Base-by-base conservation (phyloP, 2,329 filamentous ascomycete species). In the Coniella lustricola region DNA sequence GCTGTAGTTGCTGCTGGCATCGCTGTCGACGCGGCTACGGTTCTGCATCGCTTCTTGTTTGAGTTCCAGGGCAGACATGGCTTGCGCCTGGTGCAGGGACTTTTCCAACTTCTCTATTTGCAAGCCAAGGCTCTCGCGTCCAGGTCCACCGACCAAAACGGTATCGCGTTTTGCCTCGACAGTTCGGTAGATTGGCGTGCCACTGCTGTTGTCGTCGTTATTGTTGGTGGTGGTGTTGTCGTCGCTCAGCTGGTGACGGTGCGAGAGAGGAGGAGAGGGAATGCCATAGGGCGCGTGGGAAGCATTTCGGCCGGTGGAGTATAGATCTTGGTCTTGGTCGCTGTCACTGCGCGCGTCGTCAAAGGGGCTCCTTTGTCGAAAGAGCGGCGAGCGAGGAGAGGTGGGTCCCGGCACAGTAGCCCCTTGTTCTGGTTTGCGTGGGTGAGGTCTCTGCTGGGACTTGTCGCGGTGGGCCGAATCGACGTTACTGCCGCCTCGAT, bases 151-250 rank as follows among this genome's bases (percentile, higher is more conserved):
- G 17, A 74, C 68, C 0, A 71, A 71, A 13, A 75, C 56, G 1
- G 74, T 76, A 37, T 79, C 74, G 29, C 75, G 71, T 57, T 71
- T 74, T 3, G 75, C 73, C n/a, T 59, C 55, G 0, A 76, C 70
- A 37, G 70, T 71, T 31, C 68, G 70, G 34, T 78, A 71, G 4
- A 75, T 61, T 1, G 74, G 73, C 22, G 64, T 57, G 49, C 58
- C 57, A 1, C 56, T 55, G 14, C 56, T 54, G 17, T 59, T 54
- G 25, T 57, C 52, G 7, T 29, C 54, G 17, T 59, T 54, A 22
- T 57, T 52, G 7, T 29, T 29, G 25, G 5, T 29, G 25, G 5
- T 57, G 1, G 56, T 55, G n/a, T 56, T 54, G 17, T 59, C 54
- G 25, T 57, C 52, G 7, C 55, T 56, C 8, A 56, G 51, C 12